Percentiles rank a stretch among this genome's conserved stretches.
phyloP scores from a whole-genome alignment of 495 filamentous ascomycete genomes.

The Amniculicola lignicola region DNA sequence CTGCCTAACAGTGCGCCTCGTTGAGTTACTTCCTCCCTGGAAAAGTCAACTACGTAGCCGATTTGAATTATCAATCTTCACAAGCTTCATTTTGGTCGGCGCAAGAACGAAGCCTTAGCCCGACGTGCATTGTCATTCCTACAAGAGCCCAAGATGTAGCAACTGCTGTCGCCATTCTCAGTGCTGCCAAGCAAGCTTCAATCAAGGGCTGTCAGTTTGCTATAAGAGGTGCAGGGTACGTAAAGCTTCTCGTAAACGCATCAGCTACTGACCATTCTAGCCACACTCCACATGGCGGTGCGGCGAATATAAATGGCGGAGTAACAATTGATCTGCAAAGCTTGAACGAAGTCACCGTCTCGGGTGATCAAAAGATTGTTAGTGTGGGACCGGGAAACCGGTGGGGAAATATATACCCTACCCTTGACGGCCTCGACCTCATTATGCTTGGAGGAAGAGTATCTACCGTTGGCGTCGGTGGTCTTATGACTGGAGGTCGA shows the following conservation, averaged over 20 bases:
- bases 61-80: slow-evolving; percentile 21
- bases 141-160: slow-evolving; percentile 26
- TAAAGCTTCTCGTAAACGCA: neutral
- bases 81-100: slow-evolving; percentile 26
- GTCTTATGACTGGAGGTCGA: slow-evolving; percentile 34
- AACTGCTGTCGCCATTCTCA: slow-evolving; percentile 27
- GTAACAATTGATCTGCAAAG: slow-evolving; percentile 34
- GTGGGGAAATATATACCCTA: slow-evolving; percentile 33
- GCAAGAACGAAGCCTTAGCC: slow-evolving; percentile 27
- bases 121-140: slow-evolving; percentile 33
- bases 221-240: slow-evolving; percentile 29
- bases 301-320: slow-evolving; percentile 34
- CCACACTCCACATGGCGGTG: slow-evolving; percentile 31
- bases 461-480: slow-evolving; percentile 31
- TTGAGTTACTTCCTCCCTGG: slow-evolving; percentile 24
- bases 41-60: slow-evolving; percentile 15
- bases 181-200: slow-evolving; percentile 3
- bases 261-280: slow-evolving; percentile 7
- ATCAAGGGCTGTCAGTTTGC: slow-evolving; percentile 31
- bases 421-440: slow-evolving; percentile 27
- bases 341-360: slow-evolving; percentile 30
- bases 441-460: slow-evolving; percentile 31
- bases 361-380: slow-evolving; percentile 14
- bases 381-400: slow-evolving; percentile 27
- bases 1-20: slow-evolving; percentile 20